Base-by-base conservation (phyloP, 805 yeast species). In the Jamesozyma jinghongensis region DNA sequence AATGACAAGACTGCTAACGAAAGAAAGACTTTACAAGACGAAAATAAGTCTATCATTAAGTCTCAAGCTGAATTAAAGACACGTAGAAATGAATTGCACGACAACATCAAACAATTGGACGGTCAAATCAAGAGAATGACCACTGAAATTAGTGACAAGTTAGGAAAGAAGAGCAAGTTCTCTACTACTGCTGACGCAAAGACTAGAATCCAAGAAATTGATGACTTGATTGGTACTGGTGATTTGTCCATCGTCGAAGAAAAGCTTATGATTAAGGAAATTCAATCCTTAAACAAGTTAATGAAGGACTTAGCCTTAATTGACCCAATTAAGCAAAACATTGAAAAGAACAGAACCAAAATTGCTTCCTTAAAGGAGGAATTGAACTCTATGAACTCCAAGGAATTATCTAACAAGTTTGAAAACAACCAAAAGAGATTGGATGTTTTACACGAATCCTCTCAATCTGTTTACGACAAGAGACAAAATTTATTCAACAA, bases 191-290 rank as follows among this genome's bases (percentile, higher is more conserved):
- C 67, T 29, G 94, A 84, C 47, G 80, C 84, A 50, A 87, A 83
- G 52, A 68, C 68, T 44, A 77, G 80, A 62, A 71, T 84, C 56
- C 59, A 61, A 44, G 69, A 69, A 49, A 74, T 86, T 56, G 97
- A 92, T 61, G 73, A 71, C 33, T 69, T 73, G 50, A 80, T 92
- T 46, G 85, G 83, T 41, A 66, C 82, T 38, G 97, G 97, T 48
- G 65, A 72, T 35, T 71, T 92, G 60, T 76, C 85, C 53, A 77
- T 92, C 57, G 97, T 87, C 40, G 95, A 90, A 48, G 99, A 92
- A 73, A 81, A 85, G 69, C 74, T 79, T 58, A 66, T 72, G 49
- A 77, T 92, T 51, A 84, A 84, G 67, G 97, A 90, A 67, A 83
- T 86, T 72, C 74, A 86, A 39, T 64, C 79, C 35, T 75, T 92